Evolutionary conservation across 345 rosid genomes (phyloP).

Genomic region (Schrenkiella parvula): DNA sequence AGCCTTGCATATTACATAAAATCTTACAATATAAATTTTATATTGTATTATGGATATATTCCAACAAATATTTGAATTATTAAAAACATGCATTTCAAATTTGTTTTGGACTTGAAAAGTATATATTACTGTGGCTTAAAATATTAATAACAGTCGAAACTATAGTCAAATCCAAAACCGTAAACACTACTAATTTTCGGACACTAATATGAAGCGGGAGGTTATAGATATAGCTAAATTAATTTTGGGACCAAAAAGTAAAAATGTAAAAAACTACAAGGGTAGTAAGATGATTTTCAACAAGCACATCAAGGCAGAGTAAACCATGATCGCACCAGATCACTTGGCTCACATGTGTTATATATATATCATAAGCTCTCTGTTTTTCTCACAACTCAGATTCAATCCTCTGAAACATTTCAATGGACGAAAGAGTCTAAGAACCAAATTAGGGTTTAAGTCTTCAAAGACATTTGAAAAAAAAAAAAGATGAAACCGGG

Average conservation of each 20-base stretch:
- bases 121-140: not conserved
- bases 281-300: not conserved
- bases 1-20: no score
- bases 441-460: conserved; percentile 21
- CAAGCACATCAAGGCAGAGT: conserved; percentile 3
- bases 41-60: no score
- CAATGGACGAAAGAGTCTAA: conserved; percentile 5
- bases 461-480: conserved; percentile 4
- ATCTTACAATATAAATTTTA: no score
- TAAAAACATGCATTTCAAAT: not conserved
- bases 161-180: not conserved
- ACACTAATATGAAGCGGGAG: not conserved
- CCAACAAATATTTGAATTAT: not conserved
- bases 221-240: not conserved
- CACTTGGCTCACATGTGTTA: not conserved
- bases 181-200: not conserved
- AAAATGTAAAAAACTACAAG: not conserved
- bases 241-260: not conserved
- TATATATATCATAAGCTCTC: not conserved
- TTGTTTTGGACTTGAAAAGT: not conserved
- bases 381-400: conserved; percentile 3
- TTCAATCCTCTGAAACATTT: conserved; percentile 21
- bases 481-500: conserved; percentile 20
- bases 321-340: not conserved
- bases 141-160: not conserved